Evolutionary conservation across 768 basidiomycete genomes (phyloP).

Genomic region (Lactifluus subvellereus): DNA sequence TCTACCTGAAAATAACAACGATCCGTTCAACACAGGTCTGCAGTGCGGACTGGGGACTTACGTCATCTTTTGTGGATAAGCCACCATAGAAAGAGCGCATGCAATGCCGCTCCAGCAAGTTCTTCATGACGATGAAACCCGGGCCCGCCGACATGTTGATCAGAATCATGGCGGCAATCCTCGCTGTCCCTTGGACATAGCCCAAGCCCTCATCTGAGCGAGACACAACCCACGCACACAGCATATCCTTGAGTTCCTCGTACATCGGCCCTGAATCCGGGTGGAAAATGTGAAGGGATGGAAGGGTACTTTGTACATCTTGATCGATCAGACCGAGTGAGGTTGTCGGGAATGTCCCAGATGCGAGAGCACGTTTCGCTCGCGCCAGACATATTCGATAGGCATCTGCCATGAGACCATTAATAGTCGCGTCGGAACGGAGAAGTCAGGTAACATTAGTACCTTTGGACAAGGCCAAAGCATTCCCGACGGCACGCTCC

Average conservation of each 20-base stretch:
- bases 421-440: neutral
- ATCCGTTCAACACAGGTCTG: slow-evolving; percentile 1
- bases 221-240: slow-evolving; percentile 84
- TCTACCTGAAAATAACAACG: slow-evolving; percentile 52
- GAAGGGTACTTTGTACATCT: slow-evolving; percentile 70
- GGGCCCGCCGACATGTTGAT: slow-evolving; percentile 72
- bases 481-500: slow-evolving; percentile 82
- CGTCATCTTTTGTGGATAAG: slow-evolving; percentile 64
- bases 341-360: slow-evolving; percentile 59
- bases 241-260: slow-evolving; percentile 73
- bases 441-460: slow-evolving; percentile 16
- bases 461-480: slow-evolving; percentile 79
- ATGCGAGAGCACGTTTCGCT: slow-evolving; percentile 62
- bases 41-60: slow-evolving; percentile 38
- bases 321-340: slow-evolving; percentile 61
- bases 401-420: slow-evolving; percentile 44
- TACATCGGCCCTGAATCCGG: slow-evolving; percentile 73
- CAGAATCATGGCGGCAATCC: slow-evolving; percentile 80
- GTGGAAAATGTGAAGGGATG: slow-evolving; percentile 74
- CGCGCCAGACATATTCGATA: slow-evolving; percentile 66
- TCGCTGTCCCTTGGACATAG: slow-evolving; percentile 63
- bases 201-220: slow-evolving; percentile 78
- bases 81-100: slow-evolving; percentile 82
- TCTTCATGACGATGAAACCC: slow-evolving; percentile 79
- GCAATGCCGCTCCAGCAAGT: slow-evolving; percentile 80